Evolutionary conservation across 352 stramenopile genomes (phyloP).

Genomic region (Globisporangium rhizosaccharum): DNA sequence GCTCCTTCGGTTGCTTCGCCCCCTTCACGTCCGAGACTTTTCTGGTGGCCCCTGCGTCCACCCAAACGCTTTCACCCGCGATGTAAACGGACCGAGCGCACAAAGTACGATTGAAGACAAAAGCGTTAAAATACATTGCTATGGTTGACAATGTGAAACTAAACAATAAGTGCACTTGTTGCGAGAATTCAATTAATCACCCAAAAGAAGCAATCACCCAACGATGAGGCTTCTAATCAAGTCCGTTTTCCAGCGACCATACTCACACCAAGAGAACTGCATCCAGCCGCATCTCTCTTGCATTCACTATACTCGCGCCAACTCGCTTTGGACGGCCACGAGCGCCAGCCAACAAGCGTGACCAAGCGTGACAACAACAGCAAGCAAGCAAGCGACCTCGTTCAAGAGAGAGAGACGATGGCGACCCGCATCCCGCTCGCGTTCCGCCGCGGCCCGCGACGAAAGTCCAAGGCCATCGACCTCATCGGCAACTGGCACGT

Average conservation of each 20-base stretch:
- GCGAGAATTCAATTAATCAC: no score
- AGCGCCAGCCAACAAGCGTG: slow-evolving; percentile 4
- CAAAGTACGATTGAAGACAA: no score
- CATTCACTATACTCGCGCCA: background rate
- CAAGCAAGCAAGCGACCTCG: slow-evolving; percentile 7
- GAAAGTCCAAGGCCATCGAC: slow-evolving; percentile 76
- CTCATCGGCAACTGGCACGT: slow-evolving; percentile 82
- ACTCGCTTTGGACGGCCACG: background rate
- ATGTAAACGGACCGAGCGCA: no score
- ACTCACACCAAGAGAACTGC: background rate
- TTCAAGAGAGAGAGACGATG: slow-evolving; percentile 27
- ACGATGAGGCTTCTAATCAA: background rate
- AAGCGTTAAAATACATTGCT: no score
- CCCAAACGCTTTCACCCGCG: no score
- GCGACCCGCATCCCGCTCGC: slow-evolving; percentile 69
- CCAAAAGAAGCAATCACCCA: background rate
- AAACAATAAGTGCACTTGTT: no score
- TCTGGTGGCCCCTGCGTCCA: slow-evolving; percentile 30
- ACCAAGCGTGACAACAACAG: slow-evolving; percentile 1
- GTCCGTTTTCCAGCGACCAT: background rate
- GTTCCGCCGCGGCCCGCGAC: slow-evolving; percentile 69
- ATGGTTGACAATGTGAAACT: no score
- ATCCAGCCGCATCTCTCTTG: background rate
- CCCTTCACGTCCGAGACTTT: slow-evolving; percentile 18
- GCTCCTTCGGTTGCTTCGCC: background rate